These are phyloP conservation scores for Hippophae rhamnoides DNA, from an alignment of 306 rosid genomes.

Conservation along the genomic window DNA sequence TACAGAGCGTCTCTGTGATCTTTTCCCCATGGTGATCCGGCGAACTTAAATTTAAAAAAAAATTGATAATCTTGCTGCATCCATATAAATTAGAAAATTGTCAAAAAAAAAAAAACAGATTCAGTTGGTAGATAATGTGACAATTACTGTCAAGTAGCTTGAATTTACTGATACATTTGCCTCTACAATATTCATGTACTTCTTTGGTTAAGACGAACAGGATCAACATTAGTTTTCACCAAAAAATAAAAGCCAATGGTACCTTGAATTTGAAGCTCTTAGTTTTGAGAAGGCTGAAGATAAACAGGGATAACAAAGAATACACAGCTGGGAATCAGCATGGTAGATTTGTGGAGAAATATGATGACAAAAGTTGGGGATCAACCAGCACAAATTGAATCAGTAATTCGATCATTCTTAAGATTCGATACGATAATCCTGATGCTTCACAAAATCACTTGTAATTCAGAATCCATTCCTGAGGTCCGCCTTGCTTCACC, in stretches of 20 bases:
- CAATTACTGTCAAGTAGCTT: too few species aligned
- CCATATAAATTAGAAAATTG: slow-evolving; percentile 19
- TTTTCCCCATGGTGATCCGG: slow-evolving; percentile 51
- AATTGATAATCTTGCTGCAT: slow-evolving; percentile 19
- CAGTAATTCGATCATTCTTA: slow-evolving; percentile 18
- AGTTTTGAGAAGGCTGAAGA: slow-evolving; percentile 16
- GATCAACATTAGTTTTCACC: slow-evolving; percentile 4
- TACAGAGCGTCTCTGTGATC: slow-evolving; percentile 56
- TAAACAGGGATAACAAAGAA: slow-evolving; percentile 26
- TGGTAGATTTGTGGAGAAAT: slow-evolving; percentile 1
- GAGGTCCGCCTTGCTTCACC: slow-evolving; percentile 23
- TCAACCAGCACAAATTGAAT: slow-evolving; percentile 23
- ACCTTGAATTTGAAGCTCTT: slow-evolving; percentile 29
- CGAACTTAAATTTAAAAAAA: slow-evolving; percentile 23
- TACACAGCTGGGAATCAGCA: slow-evolving; percentile 5
- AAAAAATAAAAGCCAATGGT: slow-evolving; percentile 9
- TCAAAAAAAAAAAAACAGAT: background rate
- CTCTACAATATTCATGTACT: too few species aligned
- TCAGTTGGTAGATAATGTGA: too few species aligned
- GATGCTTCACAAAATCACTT: slow-evolving; percentile 18
- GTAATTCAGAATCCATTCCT: background rate
- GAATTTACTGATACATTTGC: too few species aligned
- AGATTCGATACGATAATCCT: slow-evolving; percentile 25
- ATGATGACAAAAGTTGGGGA: slow-evolving; percentile 21
- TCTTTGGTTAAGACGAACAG: too few species aligned